Conservation (phyloP, 305 asterid genomes). For the Striga hermonthica region DNA sequence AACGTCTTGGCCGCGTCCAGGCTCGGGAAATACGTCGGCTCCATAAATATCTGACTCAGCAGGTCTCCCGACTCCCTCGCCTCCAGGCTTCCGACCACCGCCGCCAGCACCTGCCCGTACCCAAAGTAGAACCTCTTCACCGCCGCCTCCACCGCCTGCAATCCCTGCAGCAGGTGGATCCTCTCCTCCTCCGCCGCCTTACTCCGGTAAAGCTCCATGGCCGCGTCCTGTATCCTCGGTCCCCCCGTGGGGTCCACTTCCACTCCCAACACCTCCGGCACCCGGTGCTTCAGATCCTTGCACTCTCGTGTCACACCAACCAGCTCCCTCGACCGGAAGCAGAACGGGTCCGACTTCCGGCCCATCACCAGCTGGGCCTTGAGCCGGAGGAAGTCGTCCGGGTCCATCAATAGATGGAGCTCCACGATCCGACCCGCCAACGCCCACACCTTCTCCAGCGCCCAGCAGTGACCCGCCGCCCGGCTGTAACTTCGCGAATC, state of each 20-base stretch:
- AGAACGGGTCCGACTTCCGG: constrained; percentile 58
- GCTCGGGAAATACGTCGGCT: constrained; percentile 90
- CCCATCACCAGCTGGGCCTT: constrained; percentile 55
- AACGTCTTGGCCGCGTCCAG: constrained; percentile 91
- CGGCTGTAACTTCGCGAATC: constrained; percentile 36
- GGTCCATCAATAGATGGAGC: constrained; percentile 69
- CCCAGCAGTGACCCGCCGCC: constrained; percentile 63
- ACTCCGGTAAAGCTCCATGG: constrained; percentile 64
- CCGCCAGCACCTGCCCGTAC: constrained; percentile 62
- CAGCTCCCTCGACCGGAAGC: constrained; percentile 65
- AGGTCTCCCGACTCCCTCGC: constrained; percentile 58
- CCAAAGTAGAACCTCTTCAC: constrained; percentile 69
- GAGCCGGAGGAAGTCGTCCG: constrained; percentile 69
- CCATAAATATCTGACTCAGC: constrained; percentile 63
- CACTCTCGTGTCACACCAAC: constrained; percentile 56
- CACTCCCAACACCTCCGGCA: constrained; percentile 68
- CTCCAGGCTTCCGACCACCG: constrained; percentile 84
- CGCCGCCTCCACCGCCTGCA: constrained; percentile 87
- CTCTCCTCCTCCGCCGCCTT: constrained; percentile 43
- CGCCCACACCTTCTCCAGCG: constrained; percentile 65
- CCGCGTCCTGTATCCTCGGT: constrained; percentile 86
- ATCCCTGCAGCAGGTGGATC: constrained; percentile 72
- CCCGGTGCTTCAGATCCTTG: constrained; percentile 69
- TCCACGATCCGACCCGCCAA: constrained; percentile 54
- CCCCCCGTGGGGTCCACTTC: constrained; percentile 92